A percentile compares a stretch with the other conserved stretches of the same genome.
phyloP scores from a whole-genome alignment of 2,329 filamentous ascomycete genomes.

The Aspergillus quadrilineatus region DNA sequence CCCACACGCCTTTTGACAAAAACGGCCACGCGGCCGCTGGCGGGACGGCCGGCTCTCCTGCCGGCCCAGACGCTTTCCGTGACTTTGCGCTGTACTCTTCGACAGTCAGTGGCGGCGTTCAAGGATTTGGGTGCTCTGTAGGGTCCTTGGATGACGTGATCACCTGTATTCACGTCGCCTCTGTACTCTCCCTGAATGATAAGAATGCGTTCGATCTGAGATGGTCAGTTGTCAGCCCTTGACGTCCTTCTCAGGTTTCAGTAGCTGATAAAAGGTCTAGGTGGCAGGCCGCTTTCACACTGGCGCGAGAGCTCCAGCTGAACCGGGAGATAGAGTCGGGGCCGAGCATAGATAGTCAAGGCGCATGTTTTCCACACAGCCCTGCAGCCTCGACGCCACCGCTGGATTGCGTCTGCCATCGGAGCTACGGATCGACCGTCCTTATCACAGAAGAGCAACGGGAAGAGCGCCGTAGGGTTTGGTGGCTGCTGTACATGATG shows the following conservation, averaged over 20 bases:
- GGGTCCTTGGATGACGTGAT: constrained; percentile 83
- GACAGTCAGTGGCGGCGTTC: constrained; percentile 65
- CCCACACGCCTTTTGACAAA: constrained; percentile 57
- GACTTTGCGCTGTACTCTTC: constrained; percentile 72
- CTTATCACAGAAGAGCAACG: constrained; percentile 73
- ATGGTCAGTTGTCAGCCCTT: constrained; percentile 53
- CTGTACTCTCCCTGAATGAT: constrained; percentile 87
- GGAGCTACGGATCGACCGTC: constrained; percentile 19
- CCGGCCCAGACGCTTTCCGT: constrained; percentile 49
- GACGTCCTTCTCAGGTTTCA: not conserved
- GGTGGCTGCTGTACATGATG: constrained; percentile 91
- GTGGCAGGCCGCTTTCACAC: constrained; percentile 91
- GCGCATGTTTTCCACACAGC: constrained; percentile 32
- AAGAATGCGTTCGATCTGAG: constrained; percentile 87
- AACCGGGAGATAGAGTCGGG: constrained; percentile 67
- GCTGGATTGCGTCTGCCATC: constrained; percentile 38
- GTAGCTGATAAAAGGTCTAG: constrained; percentile 18
- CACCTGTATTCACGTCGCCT: constrained; percentile 88
- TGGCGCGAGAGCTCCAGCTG: constrained; percentile 82
- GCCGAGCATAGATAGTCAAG: constrained; percentile 29
- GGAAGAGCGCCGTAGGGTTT: constrained; percentile 83
- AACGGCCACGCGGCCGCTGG: not conserved
- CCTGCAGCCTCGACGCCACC: constrained; percentile 37
- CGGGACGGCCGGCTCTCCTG: constrained; percentile 46
- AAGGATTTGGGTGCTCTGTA: constrained; percentile 50